These are phyloP conservation scores for Didymellaceae sp. DNA, from an alignment of 2,329 filamentous ascomycete species.

Conservation along the genomic window DNA sequence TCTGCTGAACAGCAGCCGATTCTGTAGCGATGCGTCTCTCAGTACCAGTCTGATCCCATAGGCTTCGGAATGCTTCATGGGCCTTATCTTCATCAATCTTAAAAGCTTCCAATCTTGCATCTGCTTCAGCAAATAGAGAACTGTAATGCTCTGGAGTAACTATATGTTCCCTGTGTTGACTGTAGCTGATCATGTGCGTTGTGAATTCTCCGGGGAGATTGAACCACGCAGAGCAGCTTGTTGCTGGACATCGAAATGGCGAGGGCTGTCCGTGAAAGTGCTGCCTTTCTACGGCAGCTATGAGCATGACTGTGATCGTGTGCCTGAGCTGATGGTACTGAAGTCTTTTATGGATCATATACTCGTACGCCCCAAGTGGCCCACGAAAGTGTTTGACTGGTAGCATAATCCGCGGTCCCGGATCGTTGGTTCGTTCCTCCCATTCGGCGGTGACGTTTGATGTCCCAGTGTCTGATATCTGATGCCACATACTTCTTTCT, in stretches of 20 bases:
- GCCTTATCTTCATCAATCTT: background rate
- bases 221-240: background rate
- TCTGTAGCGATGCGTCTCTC: background rate
- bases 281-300: background rate
- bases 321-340: background rate
- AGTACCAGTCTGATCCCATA: background rate
- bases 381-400: background rate
- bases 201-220: slow-evolving; percentile 1
- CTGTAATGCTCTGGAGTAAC: background rate
- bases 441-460: background rate
- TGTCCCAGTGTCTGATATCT: background rate
- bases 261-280: slow-evolving; percentile 1
- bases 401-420: background rate
- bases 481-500: slow-evolving; percentile 9
- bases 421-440: background rate
- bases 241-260: slow-evolving; percentile 4
- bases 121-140: background rate
- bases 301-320: slow-evolving; percentile 2
- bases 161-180: background rate
- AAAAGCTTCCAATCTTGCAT: background rate
- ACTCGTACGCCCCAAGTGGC: slow-evolving; percentile 3
- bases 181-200: slow-evolving; percentile 1
- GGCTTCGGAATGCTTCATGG: background rate
- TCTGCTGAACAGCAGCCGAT: background rate
- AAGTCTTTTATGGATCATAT: background rate